Conservation (phyloP, 2,329 filamentous ascomycete genomes). For the Fusarium azukiicola region DNA sequence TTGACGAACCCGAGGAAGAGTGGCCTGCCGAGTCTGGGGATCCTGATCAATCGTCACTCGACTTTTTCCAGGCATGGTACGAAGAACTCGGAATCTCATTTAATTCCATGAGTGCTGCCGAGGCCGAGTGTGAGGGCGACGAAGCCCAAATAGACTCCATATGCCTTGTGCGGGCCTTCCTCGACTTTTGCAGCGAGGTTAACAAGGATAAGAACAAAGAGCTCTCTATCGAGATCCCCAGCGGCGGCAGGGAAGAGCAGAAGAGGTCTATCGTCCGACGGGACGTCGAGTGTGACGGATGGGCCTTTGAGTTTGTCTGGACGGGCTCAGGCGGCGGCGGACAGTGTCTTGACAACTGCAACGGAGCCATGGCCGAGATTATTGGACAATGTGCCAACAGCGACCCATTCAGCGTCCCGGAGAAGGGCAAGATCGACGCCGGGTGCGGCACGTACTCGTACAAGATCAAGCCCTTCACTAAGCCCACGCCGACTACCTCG, state of each 20-base stretch:
- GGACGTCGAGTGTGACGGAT: neutral
- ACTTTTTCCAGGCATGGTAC: neutral
- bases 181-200: neutral
- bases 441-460: slow-evolving; percentile 15
- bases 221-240: neutral
- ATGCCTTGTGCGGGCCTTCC: neutral
- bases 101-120: neutral
- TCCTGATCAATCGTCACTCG: neutral
- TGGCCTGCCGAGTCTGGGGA: neutral
- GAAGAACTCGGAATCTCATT: neutral
- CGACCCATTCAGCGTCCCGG: neutral
- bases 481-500: neutral
- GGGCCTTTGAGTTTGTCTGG: slow-evolving; percentile 9
- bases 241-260: neutral
- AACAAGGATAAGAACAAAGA: neutral
- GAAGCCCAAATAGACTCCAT: neutral
- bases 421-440: slow-evolving; percentile 6
- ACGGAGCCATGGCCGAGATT: neutral
- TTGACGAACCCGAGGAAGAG: neutral
- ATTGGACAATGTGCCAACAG: neutral
- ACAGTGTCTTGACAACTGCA: neutral
- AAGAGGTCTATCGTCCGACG: neutral
- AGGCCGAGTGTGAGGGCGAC: neutral
- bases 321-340: neutral
- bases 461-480: neutral